Evolutionary conservation across 495 filamentous ascomycete genomes (phyloP).

Genomic region (Penicillium paradoxum): DNA sequence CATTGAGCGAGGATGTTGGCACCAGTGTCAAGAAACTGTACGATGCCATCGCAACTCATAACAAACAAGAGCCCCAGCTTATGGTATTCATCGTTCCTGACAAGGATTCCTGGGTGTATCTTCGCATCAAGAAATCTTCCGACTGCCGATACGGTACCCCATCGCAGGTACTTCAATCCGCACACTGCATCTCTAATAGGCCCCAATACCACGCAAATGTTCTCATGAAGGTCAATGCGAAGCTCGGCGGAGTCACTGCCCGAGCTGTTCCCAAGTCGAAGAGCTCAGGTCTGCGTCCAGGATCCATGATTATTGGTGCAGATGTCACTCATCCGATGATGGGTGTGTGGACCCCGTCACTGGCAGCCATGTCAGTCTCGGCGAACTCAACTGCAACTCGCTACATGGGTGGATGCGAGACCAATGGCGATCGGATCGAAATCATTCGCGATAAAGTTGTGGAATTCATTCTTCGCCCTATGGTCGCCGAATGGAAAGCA

Average conservation of each 20-base stretch:
- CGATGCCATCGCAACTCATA: slow-evolving; percentile 42
- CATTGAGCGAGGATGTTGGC: slow-evolving; percentile 42
- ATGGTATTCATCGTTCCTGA: slow-evolving; percentile 66
- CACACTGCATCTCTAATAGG: slow-evolving; percentile 55
- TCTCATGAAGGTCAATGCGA: slow-evolving; percentile 90
- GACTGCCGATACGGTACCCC: slow-evolving; percentile 76
- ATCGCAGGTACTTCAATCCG: slow-evolving; percentile 64
- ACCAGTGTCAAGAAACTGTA: slow-evolving; percentile 51
- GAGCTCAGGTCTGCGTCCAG: slow-evolving; percentile 33
- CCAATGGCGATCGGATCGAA: slow-evolving; percentile 73
- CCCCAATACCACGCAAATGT: slow-evolving; percentile 85
- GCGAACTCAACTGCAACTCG: slow-evolving; percentile 61
- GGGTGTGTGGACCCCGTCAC: slow-evolving; percentile 59
- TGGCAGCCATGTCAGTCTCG: slow-evolving; percentile 83
- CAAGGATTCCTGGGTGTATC: slow-evolving; percentile 62
- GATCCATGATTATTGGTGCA: slow-evolving; percentile 75
- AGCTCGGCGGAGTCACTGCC: slow-evolving; percentile 78
- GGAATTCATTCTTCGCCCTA: slow-evolving; percentile 52
- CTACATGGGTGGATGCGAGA: slow-evolving; percentile 71
- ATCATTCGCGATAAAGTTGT: slow-evolving; percentile 64
- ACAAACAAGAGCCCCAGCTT: slow-evolving; percentile 52
- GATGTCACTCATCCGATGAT: slow-evolving; percentile 85
- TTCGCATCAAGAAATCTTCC: slow-evolving; percentile 72
- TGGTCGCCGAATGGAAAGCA: slow-evolving; percentile 59
- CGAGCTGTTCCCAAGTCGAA: slow-evolving; percentile 33